These are phyloP conservation scores for Cryphonectria japonica DNA, from an alignment of 2,329 filamentous ascomycete genomes.

Conservation along the genomic window DNA sequence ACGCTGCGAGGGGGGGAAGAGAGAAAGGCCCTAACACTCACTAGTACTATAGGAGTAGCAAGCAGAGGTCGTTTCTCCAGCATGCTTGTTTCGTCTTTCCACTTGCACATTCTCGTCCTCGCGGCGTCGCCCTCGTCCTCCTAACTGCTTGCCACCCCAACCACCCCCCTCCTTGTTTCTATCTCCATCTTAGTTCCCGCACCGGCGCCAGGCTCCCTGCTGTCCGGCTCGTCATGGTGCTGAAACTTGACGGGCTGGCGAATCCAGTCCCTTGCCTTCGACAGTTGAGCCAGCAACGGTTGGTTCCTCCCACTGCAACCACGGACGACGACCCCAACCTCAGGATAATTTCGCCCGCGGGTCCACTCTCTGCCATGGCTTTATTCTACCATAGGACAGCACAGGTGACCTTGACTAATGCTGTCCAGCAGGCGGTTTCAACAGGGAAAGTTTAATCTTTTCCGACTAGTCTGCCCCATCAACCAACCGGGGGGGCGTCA, in stretches of 20 bases:
- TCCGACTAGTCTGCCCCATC: constrained; percentile 14
- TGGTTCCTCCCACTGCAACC: constrained; percentile 11
- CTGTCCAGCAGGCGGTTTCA: constrained; percentile 28
- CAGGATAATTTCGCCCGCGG: constrained; percentile 1
- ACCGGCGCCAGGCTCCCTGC: constrained; percentile 7
- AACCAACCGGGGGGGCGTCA: background rate
- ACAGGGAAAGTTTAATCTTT: constrained; percentile 23
- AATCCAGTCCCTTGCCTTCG: constrained; percentile 1
- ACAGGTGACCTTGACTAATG: background rate
- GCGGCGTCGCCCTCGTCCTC: background rate
- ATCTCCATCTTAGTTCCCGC: background rate
- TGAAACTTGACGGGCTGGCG: constrained; percentile 19
- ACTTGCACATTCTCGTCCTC: background rate
- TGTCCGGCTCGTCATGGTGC: constrained; percentile 21
- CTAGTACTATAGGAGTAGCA: background rate
- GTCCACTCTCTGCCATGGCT: background rate
- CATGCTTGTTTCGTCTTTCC: constrained; percentile 12
- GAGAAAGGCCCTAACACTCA: background rate
- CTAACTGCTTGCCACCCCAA: too few species aligned
- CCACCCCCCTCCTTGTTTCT: too few species aligned
- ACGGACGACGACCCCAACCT: constrained; percentile 11
- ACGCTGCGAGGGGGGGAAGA: background rate
- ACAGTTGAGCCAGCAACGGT: constrained; percentile 8
- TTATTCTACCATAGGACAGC: background rate
- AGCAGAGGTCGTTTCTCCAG: constrained; percentile 1